Percentiles rank a stretch among this genome's conserved stretches.
These are phyloP conservation scores for Phytophthora foliorum DNA, from an alignment of 352 stramenopile genomes.

Conservation along the genomic window DNA sequence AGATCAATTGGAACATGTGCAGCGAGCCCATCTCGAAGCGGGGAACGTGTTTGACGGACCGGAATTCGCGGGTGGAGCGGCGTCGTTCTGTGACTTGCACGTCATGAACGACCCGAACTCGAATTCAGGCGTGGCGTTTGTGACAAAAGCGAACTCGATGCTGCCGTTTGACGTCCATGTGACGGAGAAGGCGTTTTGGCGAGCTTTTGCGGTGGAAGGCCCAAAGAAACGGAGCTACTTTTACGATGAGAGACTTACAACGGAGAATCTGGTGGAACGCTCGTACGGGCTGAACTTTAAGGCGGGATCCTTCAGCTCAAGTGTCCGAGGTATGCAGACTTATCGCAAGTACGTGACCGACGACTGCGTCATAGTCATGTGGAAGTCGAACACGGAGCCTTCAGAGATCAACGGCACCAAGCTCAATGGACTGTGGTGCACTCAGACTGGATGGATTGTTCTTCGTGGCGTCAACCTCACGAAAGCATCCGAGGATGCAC, in stretches of 20 bases:
- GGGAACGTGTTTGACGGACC: slow-evolving; percentile 20
- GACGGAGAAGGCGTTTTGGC: slow-evolving; percentile 46
- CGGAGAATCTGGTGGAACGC: slow-evolving; percentile 41
- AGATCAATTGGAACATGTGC: slow-evolving; percentile 36
- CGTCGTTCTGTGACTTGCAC: slow-evolving; percentile 26
- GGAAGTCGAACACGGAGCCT: slow-evolving; percentile 57
- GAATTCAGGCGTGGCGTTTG: slow-evolving; percentile 34
- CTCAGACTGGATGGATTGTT: slow-evolving; percentile 43
- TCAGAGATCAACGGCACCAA: slow-evolving; percentile 49
- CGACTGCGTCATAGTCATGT: slow-evolving; percentile 50
- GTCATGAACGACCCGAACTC: slow-evolving; percentile 28
- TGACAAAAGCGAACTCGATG: slow-evolving; percentile 47
- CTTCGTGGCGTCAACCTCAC: slow-evolving; percentile 26
- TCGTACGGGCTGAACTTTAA: slow-evolving; percentile 43
- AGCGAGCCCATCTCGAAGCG: slow-evolving; percentile 26
- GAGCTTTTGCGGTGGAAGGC: slow-evolving; percentile 39
- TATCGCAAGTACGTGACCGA: slow-evolving; percentile 53
- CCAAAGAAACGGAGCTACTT: slow-evolving; percentile 45
- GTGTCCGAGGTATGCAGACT: slow-evolving; percentile 56
- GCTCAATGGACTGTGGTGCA: slow-evolving; percentile 43
- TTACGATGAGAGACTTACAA: slow-evolving; percentile 39
- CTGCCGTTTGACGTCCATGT: slow-evolving; percentile 47
- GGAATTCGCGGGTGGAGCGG: slow-evolving; percentile 23
- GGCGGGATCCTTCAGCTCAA: slow-evolving; percentile 32
- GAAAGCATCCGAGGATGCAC: background rate